Evolutionary conservation across 108 stramenopile genomes (phyloP).

Genomic region (Nitzschia sp.): DNA sequence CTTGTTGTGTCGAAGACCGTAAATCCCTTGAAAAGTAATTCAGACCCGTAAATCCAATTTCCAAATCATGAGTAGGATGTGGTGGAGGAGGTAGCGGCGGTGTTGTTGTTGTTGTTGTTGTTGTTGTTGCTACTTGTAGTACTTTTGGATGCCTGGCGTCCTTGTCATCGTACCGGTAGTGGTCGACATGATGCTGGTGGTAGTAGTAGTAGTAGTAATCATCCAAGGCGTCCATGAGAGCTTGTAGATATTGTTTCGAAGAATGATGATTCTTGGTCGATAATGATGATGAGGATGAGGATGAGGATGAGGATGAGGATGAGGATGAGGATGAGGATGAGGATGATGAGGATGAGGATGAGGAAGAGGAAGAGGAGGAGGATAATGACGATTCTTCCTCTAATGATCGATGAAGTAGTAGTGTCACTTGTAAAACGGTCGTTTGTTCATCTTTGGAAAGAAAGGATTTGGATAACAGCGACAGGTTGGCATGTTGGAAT

Average conservation of each 20-base stretch:
- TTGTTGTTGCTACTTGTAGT: background rate
- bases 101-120: too few relatives aligned
- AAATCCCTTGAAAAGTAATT: conserved; percentile 21
- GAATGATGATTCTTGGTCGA: too few relatives aligned
- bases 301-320: too few relatives aligned
- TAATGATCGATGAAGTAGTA: background rate
- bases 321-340: background rate
- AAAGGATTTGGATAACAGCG: background rate
- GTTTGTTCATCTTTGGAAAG: background rate
- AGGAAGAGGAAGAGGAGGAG: background rate
- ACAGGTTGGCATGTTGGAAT: background rate
- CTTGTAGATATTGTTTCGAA: background rate
- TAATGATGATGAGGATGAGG: background rate
- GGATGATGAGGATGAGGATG: background rate
- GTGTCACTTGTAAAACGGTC: background rate
- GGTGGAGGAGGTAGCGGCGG: background rate
- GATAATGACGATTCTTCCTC: too few relatives aligned
- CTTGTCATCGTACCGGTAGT: too few relatives aligned
- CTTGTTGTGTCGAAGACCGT: background rate
- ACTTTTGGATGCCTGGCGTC: too few relatives aligned
- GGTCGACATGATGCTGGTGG: background rate
- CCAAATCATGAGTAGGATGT: conserved; percentile 4
- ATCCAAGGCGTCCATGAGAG: background rate
- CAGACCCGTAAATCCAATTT: conserved; percentile 16
- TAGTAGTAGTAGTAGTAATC: background rate